Evolutionary conservation across 192 early-diverging fungal species (phyloP), one percentile per base, ranked within the genome.

Genomic region (Endogone sp.): DNA sequence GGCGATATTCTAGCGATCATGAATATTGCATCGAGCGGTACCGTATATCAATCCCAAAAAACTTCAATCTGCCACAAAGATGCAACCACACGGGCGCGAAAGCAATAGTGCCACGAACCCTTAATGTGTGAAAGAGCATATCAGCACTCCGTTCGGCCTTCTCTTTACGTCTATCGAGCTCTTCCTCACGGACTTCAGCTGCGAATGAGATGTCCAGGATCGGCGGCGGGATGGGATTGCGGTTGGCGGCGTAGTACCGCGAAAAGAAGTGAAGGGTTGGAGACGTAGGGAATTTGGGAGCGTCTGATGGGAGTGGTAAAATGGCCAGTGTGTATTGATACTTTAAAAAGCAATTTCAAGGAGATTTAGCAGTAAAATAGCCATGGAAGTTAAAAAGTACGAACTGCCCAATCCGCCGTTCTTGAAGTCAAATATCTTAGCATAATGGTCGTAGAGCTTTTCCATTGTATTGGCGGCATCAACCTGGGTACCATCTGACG

Each of bases 231-330:
- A 16, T 0, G 37, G 16, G 9, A 23, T 70, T 37, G 0, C 68
- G 56, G 44, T 68, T 67, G 56, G 75, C 77, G 31, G 61, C 68
- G 65, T 81, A 65, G 56, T 77, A 84, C n/a, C 77, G 71, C 27
- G 86, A 64, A 8, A 89, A 63, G 68, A 88, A 89, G 24, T 82
- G 37, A 23, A 89, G 63, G 57, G 77, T 65, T 6, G 80, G 82
- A 23, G 88, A 83, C 0, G 83, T 86, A 24, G 86, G 86, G 63
- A 89, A 89, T 65, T 89, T 89, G 1, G 88, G 88, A 21, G 84
- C 84, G 37, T 16, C 37, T 49, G 16, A 16, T 11, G 37, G 1
- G n/a, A n/a, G n/a, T n/a, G n/a, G 16, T 49, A 49, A 49, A 49
- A 49, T 49, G 37, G 37, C 37, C 6, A 49, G n/a, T n/a, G n/a